phyloP scores from a whole-genome alignment of 257 asterid genomes.

The Capsicum chinense region DNA sequence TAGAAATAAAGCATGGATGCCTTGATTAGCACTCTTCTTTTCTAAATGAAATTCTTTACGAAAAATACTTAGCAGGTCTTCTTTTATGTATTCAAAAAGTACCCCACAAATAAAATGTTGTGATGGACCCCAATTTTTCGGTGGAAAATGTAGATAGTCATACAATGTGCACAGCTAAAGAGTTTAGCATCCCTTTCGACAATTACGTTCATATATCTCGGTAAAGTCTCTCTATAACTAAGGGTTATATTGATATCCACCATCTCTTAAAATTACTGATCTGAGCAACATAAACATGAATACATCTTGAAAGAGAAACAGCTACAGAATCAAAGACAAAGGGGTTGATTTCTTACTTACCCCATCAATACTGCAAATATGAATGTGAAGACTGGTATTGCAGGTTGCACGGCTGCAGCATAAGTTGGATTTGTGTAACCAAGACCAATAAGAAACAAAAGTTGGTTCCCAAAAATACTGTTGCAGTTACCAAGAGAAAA shows the following conservation, averaged over 20 bases:
- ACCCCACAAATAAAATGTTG: background rate
- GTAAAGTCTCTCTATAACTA: background rate
- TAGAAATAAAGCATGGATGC: background rate
- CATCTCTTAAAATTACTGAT: background rate
- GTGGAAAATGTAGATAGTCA: slow-evolving; percentile 11
- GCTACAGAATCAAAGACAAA: slow-evolving; percentile 1
- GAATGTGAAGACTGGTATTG: slow-evolving; percentile 96
- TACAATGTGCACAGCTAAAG: background rate
- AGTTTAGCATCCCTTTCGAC: background rate
- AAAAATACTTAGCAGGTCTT: background rate
- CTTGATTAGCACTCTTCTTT: background rate
- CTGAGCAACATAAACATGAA: background rate
- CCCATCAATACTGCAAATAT: slow-evolving; percentile 88
- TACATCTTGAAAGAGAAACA: slow-evolving; percentile 4
- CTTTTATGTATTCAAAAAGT: background rate
- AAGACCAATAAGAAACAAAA: slow-evolving; percentile 93
- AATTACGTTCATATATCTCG: background rate
- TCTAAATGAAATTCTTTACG: background rate
- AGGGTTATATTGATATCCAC: background rate
- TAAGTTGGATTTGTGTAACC: slow-evolving; percentile 94
- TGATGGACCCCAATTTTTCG: background rate
- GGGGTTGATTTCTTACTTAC: slow-evolving; percentile 49
- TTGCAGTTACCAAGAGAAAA: slow-evolving; percentile 34
- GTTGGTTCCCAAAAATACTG: slow-evolving; percentile 96
- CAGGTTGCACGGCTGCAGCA: slow-evolving; percentile 97